Conservation (phyloP, 495 filamentous ascomycete species). For the Hyaloscypha finlandica region DNA sequence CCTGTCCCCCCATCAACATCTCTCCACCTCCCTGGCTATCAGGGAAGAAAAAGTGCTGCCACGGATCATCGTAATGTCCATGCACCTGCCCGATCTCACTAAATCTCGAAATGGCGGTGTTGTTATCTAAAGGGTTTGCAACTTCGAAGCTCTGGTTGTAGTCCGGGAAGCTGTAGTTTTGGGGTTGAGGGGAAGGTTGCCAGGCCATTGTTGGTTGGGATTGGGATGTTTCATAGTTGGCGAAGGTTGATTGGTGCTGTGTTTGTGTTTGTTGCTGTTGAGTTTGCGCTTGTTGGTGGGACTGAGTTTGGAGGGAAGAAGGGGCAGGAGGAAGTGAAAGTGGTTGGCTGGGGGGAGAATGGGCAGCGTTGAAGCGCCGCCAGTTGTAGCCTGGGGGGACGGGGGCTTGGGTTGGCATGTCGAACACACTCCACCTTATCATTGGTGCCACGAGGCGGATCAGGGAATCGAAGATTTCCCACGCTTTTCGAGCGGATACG, state of each 20-base stretch:
- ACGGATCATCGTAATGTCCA: slow-evolving; percentile 27
- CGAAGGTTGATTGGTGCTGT: not conserved
- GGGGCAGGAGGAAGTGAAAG: not conserved
- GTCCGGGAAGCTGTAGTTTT: not conserved
- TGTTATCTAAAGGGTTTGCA: slow-evolving; percentile 18
- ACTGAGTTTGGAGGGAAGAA: not conserved
- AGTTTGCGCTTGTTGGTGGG: not conserved
- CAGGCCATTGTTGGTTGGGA: not conserved
- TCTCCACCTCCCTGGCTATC: no score
- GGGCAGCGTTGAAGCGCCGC: not conserved
- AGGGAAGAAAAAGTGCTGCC: slow-evolving; percentile 15
- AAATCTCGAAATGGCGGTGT: slow-evolving; percentile 22
- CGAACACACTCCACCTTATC: slow-evolving; percentile 27
- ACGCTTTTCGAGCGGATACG: slow-evolving; percentile 50
- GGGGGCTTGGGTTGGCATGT: slow-evolving; percentile 20
- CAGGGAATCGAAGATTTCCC: slow-evolving; percentile 55
- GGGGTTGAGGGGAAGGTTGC: not conserved
- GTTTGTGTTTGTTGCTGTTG: not conserved
- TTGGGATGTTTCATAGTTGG: not conserved
- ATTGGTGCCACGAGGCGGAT: slow-evolving; percentile 47
- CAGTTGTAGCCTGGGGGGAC: slow-evolving; percentile 29
- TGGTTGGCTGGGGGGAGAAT: not conserved
- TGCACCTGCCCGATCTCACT: slow-evolving; percentile 20
- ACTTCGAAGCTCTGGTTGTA: not conserved
- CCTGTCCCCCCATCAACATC: no score